These are phyloP conservation scores for Neurospora cerealis DNA, from an alignment of 495 filamentous ascomycete species.

Conservation along the genomic window DNA sequence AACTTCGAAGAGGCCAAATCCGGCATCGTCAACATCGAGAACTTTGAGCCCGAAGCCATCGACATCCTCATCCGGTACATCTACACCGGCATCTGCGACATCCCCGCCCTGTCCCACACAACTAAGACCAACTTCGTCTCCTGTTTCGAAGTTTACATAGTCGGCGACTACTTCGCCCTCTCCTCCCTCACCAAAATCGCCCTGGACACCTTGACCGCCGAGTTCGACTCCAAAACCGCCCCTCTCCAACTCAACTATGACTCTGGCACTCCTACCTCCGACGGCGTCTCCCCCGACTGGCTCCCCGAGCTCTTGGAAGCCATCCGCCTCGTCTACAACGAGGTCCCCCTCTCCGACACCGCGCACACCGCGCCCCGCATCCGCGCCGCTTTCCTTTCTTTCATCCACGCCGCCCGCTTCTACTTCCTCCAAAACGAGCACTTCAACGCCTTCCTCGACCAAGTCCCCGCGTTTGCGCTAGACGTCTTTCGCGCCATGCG, in stretches of 20 bases:
- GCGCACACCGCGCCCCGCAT: not conserved
- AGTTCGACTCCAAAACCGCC: conserved; percentile 9
- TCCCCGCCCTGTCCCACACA: conserved; percentile 1
- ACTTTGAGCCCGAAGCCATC: conserved; percentile 13
- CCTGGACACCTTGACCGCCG: conserved; percentile 8
- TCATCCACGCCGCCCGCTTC: conserved; percentile 13
- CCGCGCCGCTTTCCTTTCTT: conserved; percentile 9
- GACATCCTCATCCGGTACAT: conserved; percentile 17
- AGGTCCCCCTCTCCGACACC: not conserved
- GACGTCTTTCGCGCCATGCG: conserved; percentile 16
- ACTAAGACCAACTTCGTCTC: conserved; percentile 13
- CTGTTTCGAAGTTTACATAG: conserved; percentile 15
- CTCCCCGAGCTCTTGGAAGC: conserved; percentile 17
- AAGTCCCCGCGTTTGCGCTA: conserved; percentile 7
- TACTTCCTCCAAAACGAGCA: conserved; percentile 7
- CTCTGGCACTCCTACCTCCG: not conserved
- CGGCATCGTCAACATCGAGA: conserved; percentile 9
- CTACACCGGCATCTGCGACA: conserved; percentile 19
- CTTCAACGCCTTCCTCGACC: conserved; percentile 12
- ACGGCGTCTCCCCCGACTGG: conserved; percentile 3
- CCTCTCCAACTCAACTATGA: conserved; percentile 11
- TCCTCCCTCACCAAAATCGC: conserved; percentile 11
- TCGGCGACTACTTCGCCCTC: conserved; percentile 20
- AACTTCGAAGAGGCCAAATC: conserved; percentile 15
- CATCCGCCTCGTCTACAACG: conserved; percentile 12